These are phyloP conservation scores for Pythium plurisporium DNA, from an alignment of 352 stramenopile genomes.

Conservation along the genomic window DNA sequence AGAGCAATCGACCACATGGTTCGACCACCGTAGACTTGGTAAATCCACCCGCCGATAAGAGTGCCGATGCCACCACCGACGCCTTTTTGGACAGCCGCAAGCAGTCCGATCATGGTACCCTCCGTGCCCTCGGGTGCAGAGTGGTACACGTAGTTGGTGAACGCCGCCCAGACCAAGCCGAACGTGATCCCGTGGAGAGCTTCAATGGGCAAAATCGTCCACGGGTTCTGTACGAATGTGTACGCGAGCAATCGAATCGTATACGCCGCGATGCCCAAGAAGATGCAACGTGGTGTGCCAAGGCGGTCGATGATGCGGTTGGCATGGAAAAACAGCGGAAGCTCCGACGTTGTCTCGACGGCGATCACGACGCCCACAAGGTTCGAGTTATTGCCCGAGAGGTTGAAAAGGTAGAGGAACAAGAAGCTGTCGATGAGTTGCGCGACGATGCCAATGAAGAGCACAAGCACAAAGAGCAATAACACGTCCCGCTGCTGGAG, in stretches of 20 bases:
- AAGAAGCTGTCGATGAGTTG: slow-evolving; percentile 70
- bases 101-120: slow-evolving; percentile 66
- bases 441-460: slow-evolving; percentile 53
- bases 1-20: slow-evolving; percentile 56
- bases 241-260: slow-evolving; percentile 56
- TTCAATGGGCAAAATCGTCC: slow-evolving; percentile 58
- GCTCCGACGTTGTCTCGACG: slow-evolving; percentile 61
- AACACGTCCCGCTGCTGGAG: slow-evolving; percentile 49
- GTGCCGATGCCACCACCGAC: slow-evolving; percentile 57
- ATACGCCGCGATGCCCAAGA: slow-evolving; percentile 52
- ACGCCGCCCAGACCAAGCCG: slow-evolving; percentile 63
- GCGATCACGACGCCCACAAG: slow-evolving; percentile 67
- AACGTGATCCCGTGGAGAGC: slow-evolving; percentile 64
- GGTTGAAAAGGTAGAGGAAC: slow-evolving; percentile 68
- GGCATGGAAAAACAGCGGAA: slow-evolving; percentile 74
- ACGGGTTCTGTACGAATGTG: slow-evolving; percentile 54
- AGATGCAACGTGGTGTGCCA: slow-evolving; percentile 46
- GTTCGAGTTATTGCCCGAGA: slow-evolving; percentile 53
- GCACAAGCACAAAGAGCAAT: slow-evolving; percentile 59
- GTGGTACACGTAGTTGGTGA: slow-evolving; percentile 77
- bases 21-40: slow-evolving; percentile 45
- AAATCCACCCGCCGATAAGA: slow-evolving; percentile 63
- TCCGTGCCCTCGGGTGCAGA: slow-evolving; percentile 57
- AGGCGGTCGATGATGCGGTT: slow-evolving; percentile 60
- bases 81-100: slow-evolving; percentile 64